Percentiles rank a stretch among this genome's conserved stretches.
These are phyloP conservation scores for Tillandsia leiboldiana DNA, from an alignment of 176 grass and related monocot species.

Conservation along the genomic window DNA sequence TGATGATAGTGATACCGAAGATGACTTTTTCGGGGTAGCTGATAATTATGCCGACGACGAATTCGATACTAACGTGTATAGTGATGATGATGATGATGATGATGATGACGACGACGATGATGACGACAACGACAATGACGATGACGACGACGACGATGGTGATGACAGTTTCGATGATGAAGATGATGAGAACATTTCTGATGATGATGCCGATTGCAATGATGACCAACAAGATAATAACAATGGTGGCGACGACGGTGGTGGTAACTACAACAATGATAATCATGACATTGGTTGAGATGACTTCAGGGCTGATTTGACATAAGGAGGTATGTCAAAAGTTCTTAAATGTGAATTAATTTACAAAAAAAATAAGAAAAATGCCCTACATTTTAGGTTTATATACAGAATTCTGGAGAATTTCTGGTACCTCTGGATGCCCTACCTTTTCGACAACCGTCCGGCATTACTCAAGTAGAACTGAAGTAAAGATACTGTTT, in stretches of 20 bases:
- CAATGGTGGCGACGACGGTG: not conserved
- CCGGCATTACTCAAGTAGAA: not conserved
- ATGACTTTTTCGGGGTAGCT: not conserved
- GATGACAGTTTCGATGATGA: not conserved
- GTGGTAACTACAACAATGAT: not conserved
- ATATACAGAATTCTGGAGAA: not conserved
- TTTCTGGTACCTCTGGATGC: not conserved
- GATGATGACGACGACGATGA: not conserved
- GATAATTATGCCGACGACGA: not conserved
- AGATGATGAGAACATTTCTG: slow-evolving; percentile 6
- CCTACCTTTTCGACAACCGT: not conserved
- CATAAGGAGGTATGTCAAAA: not conserved
- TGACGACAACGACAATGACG: not conserved
- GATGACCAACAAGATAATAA: not conserved
- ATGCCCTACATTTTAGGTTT: not conserved
- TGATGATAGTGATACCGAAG: slow-evolving; percentile 23
- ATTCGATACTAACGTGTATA: not conserved
- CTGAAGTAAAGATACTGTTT: not conserved
- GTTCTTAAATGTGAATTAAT: not conserved
- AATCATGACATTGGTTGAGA: not conserved
- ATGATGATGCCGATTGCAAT: not conserved
- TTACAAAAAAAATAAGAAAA: not conserved
- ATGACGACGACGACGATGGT: not conserved
- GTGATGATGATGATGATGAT: slow-evolving; percentile 2
- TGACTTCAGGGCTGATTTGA: not conserved